Conservation (phyloP, 2,329 filamentous ascomycete genomes). For the Penicillium sumatraense region DNA sequence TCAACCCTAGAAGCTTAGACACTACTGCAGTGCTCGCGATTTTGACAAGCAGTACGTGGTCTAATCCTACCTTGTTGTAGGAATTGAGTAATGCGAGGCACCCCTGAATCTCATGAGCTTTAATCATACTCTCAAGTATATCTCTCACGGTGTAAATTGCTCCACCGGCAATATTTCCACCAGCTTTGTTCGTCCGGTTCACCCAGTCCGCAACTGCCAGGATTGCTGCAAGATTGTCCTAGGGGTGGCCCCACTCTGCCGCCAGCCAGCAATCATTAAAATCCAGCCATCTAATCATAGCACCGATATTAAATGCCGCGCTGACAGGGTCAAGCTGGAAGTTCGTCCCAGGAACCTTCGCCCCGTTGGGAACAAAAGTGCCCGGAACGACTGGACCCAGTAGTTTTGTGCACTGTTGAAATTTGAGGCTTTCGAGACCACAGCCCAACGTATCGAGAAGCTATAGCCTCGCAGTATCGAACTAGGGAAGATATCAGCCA, state of each 20-base stretch:
- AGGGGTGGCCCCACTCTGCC: slow-evolving; percentile 98
- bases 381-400: slow-evolving; percentile 90
- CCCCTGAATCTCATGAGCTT: slow-evolving; percentile 98
- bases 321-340: slow-evolving; percentile 96
- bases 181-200: slow-evolving; percentile 88
- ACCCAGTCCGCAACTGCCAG: slow-evolving; percentile 97
- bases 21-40: slow-evolving; percentile 93
- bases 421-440: slow-evolving; percentile 91
- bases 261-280: slow-evolving; percentile 99
- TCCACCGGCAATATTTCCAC: slow-evolving; percentile 70
- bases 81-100: slow-evolving; percentile 96
- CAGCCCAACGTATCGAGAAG: slow-evolving; percentile 97
- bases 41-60: slow-evolving; percentile 98
- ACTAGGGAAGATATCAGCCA: too few species aligned
- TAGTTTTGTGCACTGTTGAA: slow-evolving; percentile 94
- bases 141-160: slow-evolving; percentile 89
- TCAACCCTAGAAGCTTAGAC: slow-evolving; percentile 90
- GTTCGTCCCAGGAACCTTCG: slow-evolving; percentile 85
- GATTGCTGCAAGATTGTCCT: slow-evolving; percentile 96
- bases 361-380: slow-evolving; percentile 88
- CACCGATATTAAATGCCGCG: slow-evolving; percentile 97
- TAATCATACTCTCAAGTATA: slow-evolving; percentile 96
- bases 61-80: slow-evolving; percentile 97
- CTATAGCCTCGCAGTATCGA: slow-evolving; percentile 94
- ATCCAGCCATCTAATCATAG: slow-evolving; percentile 98